Base-by-base conservation (phyloP, 148 eudicot genomes). In the Heliamphora exappendiculata region DNA sequence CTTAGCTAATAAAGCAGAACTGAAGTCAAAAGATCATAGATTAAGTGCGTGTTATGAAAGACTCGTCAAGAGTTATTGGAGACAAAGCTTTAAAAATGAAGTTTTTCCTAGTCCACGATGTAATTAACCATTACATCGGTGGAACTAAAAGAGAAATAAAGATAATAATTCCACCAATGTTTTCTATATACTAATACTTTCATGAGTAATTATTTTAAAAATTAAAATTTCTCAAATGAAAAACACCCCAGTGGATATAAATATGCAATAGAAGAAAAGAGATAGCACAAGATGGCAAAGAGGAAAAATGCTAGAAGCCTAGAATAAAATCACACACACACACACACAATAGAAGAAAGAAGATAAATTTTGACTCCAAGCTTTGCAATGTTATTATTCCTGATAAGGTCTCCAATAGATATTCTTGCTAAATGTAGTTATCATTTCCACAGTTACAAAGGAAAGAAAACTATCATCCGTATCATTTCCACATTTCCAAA, bases 1-100 rank as follows among this genome's bases (percentile, higher is more conserved):
- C 75, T 72, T 72, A 49, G 49, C 75, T 55, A 36, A 51, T 17
- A 55, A 72, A 34, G 13, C 64, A 55, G 20, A 72, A 20, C 14
- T 0, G 22, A 19, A 22, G 36, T 72, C 63, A 72, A 12, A 71
- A 71, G 74, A 50, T 62, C 20, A 29, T 29, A 9, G 20, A 13
- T 29, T 12, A 4, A 31, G 17, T 65, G 17, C 26, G 12, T 0
- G 6, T 53, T 53, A 53, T 24, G 31, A 2, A 57, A 22, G 62
- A 24, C 28, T 57, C 22, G 29, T 22, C 1, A 57, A 5, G 10
- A 26, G 12, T 57, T 22, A 24, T 57, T 53, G 24, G 1, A 45
- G 20, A 42, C 19, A 67, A 68, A 26, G 14, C 14, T 44, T 29
- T 26, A 44, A 26, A 49, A 70, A 57, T 24, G 39, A 22, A 39